Evolutionary conservation across 495 filamentous ascomycete genomes (phyloP), one percentile per base, ranked within the genome.

Genomic region (Penicillium robsamsonii): DNA sequence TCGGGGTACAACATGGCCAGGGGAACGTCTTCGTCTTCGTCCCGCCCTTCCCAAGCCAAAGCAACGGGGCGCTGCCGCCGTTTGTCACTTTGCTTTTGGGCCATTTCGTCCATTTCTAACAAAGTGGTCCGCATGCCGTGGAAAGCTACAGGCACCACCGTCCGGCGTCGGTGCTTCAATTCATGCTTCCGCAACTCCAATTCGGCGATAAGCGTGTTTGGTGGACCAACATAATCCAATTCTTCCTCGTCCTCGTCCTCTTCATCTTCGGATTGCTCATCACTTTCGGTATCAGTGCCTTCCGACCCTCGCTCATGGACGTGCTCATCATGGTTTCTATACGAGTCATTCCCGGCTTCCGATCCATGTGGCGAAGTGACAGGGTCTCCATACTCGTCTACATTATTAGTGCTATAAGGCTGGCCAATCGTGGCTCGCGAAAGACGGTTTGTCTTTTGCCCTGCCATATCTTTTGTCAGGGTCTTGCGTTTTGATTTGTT

Each of bases 181-280:
- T 93, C 88, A 37, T 86, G 83, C 66, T 97, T 97, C 27, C 94
- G 85, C 46, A 94, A 74, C 69, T 96, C 89, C 17, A 98, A 77
- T 66, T 98, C 94, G 3, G 95, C 95, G 20, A 98, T 81, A 0
- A 98, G 80, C 1, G 94, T 98, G 4, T 89, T 96, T 5, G 94
- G 94, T 18, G 84, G 80, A 0, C 88, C 90, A 41, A 84, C 75
- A 51, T 81, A 91, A 9, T 79, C 81, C 6, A 69, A 64, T 30
- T 78, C 72, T 24, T 74, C 70, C 4, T 75, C 68, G 18, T 73
- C 72, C 5, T 70, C 69, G 10, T 67, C 69, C 12, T 74, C 72
- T 33, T 71, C 71, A 3, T 58, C 58, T 49, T 53, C 52, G 11
- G 63, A 59, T 9, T 69, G 58, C 20, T 64, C 66, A 22, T 62